Base-by-base conservation (phyloP, 2,329 filamentous ascomycete genomes). In the Botrytis pseudocinerea region DNA sequence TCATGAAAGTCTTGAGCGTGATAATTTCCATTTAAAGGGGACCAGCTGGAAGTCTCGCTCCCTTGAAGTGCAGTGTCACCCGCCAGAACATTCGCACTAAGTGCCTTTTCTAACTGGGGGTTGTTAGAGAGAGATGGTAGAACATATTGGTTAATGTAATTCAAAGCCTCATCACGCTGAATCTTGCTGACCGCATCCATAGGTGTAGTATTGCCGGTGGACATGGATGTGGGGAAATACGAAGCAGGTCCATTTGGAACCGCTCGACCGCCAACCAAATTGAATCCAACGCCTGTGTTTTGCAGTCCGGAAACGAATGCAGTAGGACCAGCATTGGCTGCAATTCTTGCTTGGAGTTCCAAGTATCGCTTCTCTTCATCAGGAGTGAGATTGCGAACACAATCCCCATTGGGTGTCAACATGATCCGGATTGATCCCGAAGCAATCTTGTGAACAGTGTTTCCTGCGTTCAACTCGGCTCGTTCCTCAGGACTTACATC, bases 331-430 rank as follows among this genome's bases (percentile, higher is more conserved):
- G 84, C 82, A 22, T 86, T 85, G 54, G 84, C 83, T 14, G 87
- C 85, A 62, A 93, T 83, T 10, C 83, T 83, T 65, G 85, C 84
- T 81, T 95, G 93, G 8, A 95, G 85, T 69, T 89, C 85, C 18
- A 95, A 83, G 76, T 92, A 95, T 7, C 87, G 87, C 48, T 90
- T 85, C 79, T 95, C 92, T 75, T 95, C 90, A 60, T 91, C 88
- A 6, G 86, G 83, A 1, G 86, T 90, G 71, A 96, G 82, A 73
- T 92, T 91, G 76, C 91, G 90, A n/a, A 95, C 85, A 79, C 92
- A 93, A 75, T 93, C 90, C 18, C 93, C 92, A 75, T 92, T 90
- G 0, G 92, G 91, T 0, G 92, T 94, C 70, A 95, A 88, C 76
- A 95, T 86, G 75, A 92, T 89, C 40, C 91, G 87, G 80, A 87